Base-by-base conservation (phyloP, 2,329 filamentous ascomycete species). In the Phialophora verrucosa region DNA sequence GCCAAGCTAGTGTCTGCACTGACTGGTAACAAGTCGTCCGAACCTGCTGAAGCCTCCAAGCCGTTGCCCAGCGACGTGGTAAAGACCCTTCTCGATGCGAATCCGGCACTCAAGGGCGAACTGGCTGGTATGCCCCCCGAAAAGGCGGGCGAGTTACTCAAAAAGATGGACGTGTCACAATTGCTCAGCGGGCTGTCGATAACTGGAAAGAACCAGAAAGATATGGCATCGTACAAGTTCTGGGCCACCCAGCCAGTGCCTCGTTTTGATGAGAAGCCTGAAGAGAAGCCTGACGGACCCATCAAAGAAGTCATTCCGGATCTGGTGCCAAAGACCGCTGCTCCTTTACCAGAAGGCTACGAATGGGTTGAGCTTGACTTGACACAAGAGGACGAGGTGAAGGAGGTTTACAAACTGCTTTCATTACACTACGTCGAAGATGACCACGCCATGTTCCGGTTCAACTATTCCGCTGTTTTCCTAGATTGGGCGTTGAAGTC, bases 201-300 rank as follows among this genome's bases (percentile, higher is more conserved):
- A 7, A 88, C 87, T 68, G 91, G 91, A 63, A 96, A 95, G 84
- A 96, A 96, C 75, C 89, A 88, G 73, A 97, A 97, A 82, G 93
- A 97, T 76, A 97, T 97, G 92, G 93, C 90, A 6, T 91, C 90
- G 65, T 97, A 98, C 85, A 97, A 96, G 80, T 99, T 99, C 82
- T 99, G 95, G 95, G 89, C 92, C 78, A 99, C 95, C 55, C 95
- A 99, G 79, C 95, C 95, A 0, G 95, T 99, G 66, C 91, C 91
- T 59, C 90, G 89, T 75, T 97, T 98, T 75, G 80, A 82, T 59
- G 81, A 83, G 82, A 89, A 77, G 78, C 83, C 66, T 73, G 81
- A 85, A 59, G 80, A 83, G 66, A 81, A 84, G 69, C 83, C 88
- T 69, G 93, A 98, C 74, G 95, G 95, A 0, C 92, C 93, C 0